phyloP scores from a whole-genome alignment of 805 yeast genomes.

The Allodekkera sacchari region DNA sequence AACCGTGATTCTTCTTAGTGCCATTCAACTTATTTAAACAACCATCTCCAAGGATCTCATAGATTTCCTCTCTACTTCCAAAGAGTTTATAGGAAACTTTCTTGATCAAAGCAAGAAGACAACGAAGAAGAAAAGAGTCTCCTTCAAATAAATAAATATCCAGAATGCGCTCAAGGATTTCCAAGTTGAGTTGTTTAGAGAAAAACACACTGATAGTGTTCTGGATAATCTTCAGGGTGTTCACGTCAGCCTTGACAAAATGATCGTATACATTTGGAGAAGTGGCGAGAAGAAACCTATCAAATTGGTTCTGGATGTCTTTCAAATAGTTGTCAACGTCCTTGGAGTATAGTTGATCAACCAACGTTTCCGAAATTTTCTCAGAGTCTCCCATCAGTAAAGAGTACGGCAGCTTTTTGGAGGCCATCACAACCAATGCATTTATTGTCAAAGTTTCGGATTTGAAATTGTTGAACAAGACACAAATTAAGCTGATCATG shows the following conservation, averaged over 20 bases:
- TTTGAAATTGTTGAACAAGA: slow-evolving; percentile 17
- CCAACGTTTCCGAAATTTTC: slow-evolving; percentile 5
- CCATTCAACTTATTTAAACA: slow-evolving; percentile 21
- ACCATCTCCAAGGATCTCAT: slow-evolving; percentile 29
- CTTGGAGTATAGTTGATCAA: slow-evolving; percentile 9
- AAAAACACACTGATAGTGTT: slow-evolving; percentile 38
- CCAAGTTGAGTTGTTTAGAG: slow-evolving; percentile 36
- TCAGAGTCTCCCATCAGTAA: slow-evolving; percentile 6
- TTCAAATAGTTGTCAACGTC: slow-evolving; percentile 18
- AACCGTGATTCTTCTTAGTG: slow-evolving; percentile 1
- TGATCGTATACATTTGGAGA: slow-evolving; percentile 41
- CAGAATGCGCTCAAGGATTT: slow-evolving; percentile 39
- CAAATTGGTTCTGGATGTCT: slow-evolving; percentile 38
- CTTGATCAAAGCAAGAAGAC: slow-evolving; percentile 43
- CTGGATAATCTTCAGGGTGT: slow-evolving; percentile 34
- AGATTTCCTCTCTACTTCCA: slow-evolving; percentile 41
- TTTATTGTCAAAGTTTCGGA: slow-evolving; percentile 16
- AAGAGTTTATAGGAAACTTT: slow-evolving; percentile 42
- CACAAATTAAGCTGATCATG: slow-evolving; percentile 19
- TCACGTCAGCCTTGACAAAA: slow-evolving; percentile 34
- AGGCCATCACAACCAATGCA: slow-evolving; percentile 18
- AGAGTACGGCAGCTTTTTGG: slow-evolving; percentile 19
- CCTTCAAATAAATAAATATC: slow-evolving; percentile 60
- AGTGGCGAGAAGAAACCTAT: slow-evolving; percentile 35
- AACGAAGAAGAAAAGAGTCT: slow-evolving; percentile 44